Evolutionary conservation across 129 eudicot species (phyloP), one percentile per base, ranked within the genome.

Genomic region (Apium graveolens): DNA sequence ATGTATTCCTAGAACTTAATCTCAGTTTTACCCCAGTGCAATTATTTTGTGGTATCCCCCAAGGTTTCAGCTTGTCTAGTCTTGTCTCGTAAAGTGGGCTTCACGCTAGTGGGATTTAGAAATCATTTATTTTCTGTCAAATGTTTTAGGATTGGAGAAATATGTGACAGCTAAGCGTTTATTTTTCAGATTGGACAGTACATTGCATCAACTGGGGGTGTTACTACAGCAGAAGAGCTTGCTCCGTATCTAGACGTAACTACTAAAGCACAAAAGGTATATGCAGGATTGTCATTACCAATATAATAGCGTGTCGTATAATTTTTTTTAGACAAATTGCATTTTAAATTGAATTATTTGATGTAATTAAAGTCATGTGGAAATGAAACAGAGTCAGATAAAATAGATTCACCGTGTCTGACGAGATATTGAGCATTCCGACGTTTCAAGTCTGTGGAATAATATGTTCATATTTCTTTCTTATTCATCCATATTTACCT

Each of bases 221-320:
- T 90, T 81, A 92, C 90, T 57, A 87, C 99, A 75, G 99, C 99
- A 55, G 99, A 96, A 86, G 99, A 96, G 86, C 96, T 96, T 86
- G 96, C 99, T 57, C 99, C 99, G 43, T 96, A 84, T 87, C 96
- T 96, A 85, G 99, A 96, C 84, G 87, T 92, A 35, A 86, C n/a
- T 27, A 20, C 11, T 7, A 86, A 78, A 77, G 82, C 75, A 68
- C 86, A 44, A 82, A 83, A 21, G 43, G 73, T 11, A 26, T 70
- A 71, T 51, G 65, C 35, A 46, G 48, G 16, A 1, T 78, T 38
- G 32, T 7, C 46, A 43, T 24, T 27, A 21, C 27, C 37, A 37
- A 17, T 46, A n/a, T 11, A 35, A 48, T 55, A 31, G 41, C 2
- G 3, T 17, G 18, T 29, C 4, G 41, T 68, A 53, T 18, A 20